These are phyloP conservation scores for Raffaelea ambrosiae DNA, from an alignment of 2,329 filamentous ascomycete species.

Conservation along the genomic window DNA sequence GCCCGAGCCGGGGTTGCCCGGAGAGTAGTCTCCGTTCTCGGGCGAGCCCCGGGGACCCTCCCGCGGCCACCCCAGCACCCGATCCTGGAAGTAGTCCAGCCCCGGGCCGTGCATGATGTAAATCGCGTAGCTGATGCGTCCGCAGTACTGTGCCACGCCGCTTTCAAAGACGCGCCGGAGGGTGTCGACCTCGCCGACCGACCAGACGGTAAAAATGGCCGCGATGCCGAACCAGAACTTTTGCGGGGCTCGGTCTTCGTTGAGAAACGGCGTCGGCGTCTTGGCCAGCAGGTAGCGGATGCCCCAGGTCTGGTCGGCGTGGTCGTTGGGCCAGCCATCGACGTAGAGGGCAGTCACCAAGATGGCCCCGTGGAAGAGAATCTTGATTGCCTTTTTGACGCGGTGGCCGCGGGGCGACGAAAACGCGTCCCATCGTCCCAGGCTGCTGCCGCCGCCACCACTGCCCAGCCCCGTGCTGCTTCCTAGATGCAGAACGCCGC, in stretches of 20 bases:
- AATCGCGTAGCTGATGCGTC: slow-evolving; percentile 50
- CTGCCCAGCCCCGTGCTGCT: too few species aligned
- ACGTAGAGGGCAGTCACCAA: slow-evolving; percentile 5
- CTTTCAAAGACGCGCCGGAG: slow-evolving; percentile 21
- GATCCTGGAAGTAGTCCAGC: slow-evolving; percentile 27
- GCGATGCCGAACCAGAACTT: slow-evolving; percentile 20
- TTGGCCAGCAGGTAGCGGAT: slow-evolving; percentile 22
- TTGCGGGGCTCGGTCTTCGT: slow-evolving; percentile 17
- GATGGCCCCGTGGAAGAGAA: slow-evolving; percentile 12
- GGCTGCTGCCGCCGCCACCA: background rate
- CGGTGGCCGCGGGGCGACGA: background rate
- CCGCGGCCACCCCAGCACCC: slow-evolving; percentile 19
- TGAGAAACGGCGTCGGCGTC: slow-evolving; percentile 24
- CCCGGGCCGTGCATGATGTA: slow-evolving; percentile 54
- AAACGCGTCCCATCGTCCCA: too few species aligned
- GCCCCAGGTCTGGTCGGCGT: slow-evolving; percentile 12
- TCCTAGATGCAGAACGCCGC: background rate
- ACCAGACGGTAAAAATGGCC: slow-evolving; percentile 17
- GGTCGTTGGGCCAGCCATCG: slow-evolving; percentile 11
- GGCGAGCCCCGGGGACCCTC: slow-evolving; percentile 15
- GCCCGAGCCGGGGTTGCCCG: slow-evolving; percentile 16
- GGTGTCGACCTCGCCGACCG: slow-evolving; percentile 12
- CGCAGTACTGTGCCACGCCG: slow-evolving; percentile 34
- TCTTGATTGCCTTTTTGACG: slow-evolving; percentile 10
- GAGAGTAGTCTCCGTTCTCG: slow-evolving; percentile 13